Conservation (phyloP, 768 basidiomycete genomes). For the Podaxis pistillaris region DNA sequence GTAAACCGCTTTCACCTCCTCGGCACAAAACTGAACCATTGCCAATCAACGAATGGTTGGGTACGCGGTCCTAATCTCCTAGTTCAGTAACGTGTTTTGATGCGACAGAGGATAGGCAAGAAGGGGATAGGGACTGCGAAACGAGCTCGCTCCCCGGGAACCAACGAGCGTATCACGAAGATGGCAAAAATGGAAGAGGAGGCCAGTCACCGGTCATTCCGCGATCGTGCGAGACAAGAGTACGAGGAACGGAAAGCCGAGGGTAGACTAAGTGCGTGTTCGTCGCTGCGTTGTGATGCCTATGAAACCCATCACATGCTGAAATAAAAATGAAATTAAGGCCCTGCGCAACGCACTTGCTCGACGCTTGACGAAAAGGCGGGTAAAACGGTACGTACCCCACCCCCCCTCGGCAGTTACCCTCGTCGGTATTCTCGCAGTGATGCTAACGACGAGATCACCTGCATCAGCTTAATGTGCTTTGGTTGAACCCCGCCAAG, state of each 20-base stretch:
- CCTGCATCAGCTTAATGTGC: slow-evolving; percentile 67
- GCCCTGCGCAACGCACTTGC: slow-evolving; percentile 73
- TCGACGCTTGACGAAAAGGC: slow-evolving; percentile 70
- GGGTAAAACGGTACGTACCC: slow-evolving; percentile 55
- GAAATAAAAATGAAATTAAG: slow-evolving; percentile 23
- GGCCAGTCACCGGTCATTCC: slow-evolving; percentile 54
- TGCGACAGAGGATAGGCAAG: slow-evolving; percentile 50
- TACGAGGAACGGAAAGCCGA: slow-evolving; percentile 78
- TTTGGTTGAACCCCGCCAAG: slow-evolving; percentile 73
- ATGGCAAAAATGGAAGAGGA: slow-evolving; percentile 75
- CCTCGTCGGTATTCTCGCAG: background rate
- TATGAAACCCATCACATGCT: slow-evolving; percentile 6
- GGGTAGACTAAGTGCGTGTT: slow-evolving; percentile 51
- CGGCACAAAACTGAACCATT: slow-evolving; percentile 65
- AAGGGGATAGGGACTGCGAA: slow-evolving; percentile 75
- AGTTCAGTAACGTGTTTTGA: slow-evolving; percentile 1
- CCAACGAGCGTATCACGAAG: slow-evolving; percentile 66
- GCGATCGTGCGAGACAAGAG: slow-evolving; percentile 68
- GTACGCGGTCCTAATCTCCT: slow-evolving; percentile 37
- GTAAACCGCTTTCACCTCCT: slow-evolving; percentile 15
- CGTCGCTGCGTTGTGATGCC: slow-evolving; percentile 4
- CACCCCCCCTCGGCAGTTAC: background rate
- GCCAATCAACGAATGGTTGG: slow-evolving; percentile 79
- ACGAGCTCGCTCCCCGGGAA: slow-evolving; percentile 62
- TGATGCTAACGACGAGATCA: slow-evolving; percentile 1